Conservation (phyloP, 257 asterid genomes). For the Solanum phureja region DNA sequence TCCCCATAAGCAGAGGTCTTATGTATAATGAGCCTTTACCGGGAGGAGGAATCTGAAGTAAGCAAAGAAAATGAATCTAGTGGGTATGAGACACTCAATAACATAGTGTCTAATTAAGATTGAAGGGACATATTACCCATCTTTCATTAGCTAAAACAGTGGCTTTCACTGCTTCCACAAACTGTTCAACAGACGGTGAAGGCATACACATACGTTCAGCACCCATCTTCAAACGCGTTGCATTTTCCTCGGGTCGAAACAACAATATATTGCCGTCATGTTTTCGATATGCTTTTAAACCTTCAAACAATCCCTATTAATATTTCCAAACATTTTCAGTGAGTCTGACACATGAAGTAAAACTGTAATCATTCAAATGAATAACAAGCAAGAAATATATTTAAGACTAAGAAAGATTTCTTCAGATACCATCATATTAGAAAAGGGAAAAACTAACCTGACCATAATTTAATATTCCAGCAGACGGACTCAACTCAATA, state of each 20-base stretch:
- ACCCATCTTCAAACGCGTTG: constrained; percentile 53
- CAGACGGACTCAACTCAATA: constrained; percentile 90
- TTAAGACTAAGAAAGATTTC: background rate
- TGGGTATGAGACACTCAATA: background rate
- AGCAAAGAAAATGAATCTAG: background rate
- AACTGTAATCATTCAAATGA: background rate
- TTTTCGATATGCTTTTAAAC: constrained; percentile 76
- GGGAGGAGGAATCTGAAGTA: constrained; percentile 84
- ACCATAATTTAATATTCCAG: constrained; percentile 89
- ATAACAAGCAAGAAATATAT: background rate
- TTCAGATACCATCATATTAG: background rate
- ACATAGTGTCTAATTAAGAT: background rate
- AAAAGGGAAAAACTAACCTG: constrained; percentile 48
- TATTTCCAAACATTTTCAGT: background rate
- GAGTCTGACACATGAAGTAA: background rate
- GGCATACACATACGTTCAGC: constrained; percentile 99
- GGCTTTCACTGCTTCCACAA: constrained; percentile 77
- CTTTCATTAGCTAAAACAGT: constrained; percentile 85
- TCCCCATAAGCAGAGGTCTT: constrained; percentile 96
- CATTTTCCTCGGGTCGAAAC: constrained; percentile 91
- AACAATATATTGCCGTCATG: constrained; percentile 74
- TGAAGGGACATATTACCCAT: constrained; percentile 60
- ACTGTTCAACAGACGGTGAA: constrained; percentile 80
- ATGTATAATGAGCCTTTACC: constrained; percentile 94
- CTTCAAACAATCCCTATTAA: constrained; percentile 84